phyloP scores from a whole-genome alignment of 805 yeast genomes.

The Yamadazyma endophytica region DNA sequence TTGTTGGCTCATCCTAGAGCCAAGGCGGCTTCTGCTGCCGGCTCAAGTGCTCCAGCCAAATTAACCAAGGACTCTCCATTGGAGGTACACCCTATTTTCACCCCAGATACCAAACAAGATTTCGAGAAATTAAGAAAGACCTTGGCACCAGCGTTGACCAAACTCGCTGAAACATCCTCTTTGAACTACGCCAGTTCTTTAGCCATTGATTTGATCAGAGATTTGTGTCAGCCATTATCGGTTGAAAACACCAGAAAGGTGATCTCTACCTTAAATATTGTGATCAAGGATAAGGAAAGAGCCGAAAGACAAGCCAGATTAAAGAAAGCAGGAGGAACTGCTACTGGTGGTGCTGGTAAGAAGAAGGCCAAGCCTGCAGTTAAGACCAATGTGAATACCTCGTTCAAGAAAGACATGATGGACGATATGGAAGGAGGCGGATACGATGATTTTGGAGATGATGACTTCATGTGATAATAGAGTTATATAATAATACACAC shows the following conservation, averaged over 20 bases:
- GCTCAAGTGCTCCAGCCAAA: constrained; percentile 17
- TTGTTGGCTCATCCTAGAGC: constrained; percentile 48
- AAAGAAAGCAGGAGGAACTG: constrained; percentile 77
- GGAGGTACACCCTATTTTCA: constrained; percentile 75
- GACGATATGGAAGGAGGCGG: constrained; percentile 51
- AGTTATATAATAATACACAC: not conserved
- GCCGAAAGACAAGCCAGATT: constrained; percentile 86
- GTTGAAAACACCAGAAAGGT: constrained; percentile 84
- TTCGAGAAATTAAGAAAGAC: constrained; percentile 46
- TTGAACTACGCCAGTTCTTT: constrained; percentile 69
- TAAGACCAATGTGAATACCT: constrained; percentile 49
- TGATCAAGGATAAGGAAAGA: constrained; percentile 79
- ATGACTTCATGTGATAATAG: constrained; percentile 71
- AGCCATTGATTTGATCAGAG: constrained; percentile 83
- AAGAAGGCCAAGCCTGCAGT: constrained; percentile 84
- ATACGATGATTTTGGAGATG: constrained; percentile 67
- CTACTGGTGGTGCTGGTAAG: constrained; percentile 92
- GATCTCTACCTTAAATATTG: constrained; percentile 75
- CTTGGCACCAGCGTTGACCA: constrained; percentile 18
- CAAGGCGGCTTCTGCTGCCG: constrained; percentile 31
- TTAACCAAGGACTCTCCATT: constrained; percentile 62
- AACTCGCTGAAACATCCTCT: constrained; percentile 50
- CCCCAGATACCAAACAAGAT: constrained; percentile 75
- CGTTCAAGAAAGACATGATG: constrained; percentile 61
- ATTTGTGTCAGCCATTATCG: constrained; percentile 73